phyloP scores from a whole-genome alignment of 1,139 yeast genomes.

The Saccharomyces hybrid region DNA sequence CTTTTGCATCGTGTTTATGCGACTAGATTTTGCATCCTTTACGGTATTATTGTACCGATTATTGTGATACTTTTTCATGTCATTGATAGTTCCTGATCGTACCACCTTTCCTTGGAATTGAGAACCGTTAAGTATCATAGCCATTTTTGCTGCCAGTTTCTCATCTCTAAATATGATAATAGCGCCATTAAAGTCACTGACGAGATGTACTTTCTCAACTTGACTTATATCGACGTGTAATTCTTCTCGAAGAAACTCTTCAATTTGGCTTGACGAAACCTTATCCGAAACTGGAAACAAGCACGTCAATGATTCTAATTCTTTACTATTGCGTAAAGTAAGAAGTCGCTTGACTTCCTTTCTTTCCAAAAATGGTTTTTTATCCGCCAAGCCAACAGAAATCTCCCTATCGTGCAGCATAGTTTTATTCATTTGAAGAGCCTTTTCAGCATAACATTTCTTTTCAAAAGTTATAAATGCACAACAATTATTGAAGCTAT shows the following conservation, averaged over 20 bases:
- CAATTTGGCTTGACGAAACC: slow-evolving; percentile 39
- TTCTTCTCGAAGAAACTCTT: slow-evolving; percentile 32
- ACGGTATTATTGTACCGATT: not conserved
- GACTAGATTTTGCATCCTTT: not conserved
- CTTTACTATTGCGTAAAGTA: slow-evolving; percentile 20
- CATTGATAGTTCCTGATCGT: slow-evolving; percentile 36
- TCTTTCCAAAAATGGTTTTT: slow-evolving; percentile 28
- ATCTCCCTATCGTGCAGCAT: slow-evolving; percentile 39
- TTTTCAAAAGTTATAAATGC: slow-evolving; percentile 47
- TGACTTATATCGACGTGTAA: slow-evolving; percentile 36
- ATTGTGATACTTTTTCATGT: slow-evolving; percentile 22
- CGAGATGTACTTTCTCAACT: slow-evolving; percentile 35
- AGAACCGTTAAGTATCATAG: slow-evolving; percentile 42
- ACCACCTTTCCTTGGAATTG: slow-evolving; percentile 35
- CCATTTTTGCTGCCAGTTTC: slow-evolving; percentile 51
- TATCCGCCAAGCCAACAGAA: slow-evolving; percentile 29
- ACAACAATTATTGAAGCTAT: slow-evolving; percentile 40
- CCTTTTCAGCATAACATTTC: slow-evolving; percentile 37
- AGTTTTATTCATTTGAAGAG: slow-evolving; percentile 37
- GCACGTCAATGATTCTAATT: slow-evolving; percentile 36
- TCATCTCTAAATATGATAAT: slow-evolving; percentile 44
- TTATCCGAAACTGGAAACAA: slow-evolving; percentile 43
- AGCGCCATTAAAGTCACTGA: slow-evolving; percentile 46
- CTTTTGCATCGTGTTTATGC: not conserved
- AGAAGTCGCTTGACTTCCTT: slow-evolving; percentile 27